Evolutionary conservation across 208 protist genomes (phyloP).

Genomic region (Lotmaria passim): DNA sequence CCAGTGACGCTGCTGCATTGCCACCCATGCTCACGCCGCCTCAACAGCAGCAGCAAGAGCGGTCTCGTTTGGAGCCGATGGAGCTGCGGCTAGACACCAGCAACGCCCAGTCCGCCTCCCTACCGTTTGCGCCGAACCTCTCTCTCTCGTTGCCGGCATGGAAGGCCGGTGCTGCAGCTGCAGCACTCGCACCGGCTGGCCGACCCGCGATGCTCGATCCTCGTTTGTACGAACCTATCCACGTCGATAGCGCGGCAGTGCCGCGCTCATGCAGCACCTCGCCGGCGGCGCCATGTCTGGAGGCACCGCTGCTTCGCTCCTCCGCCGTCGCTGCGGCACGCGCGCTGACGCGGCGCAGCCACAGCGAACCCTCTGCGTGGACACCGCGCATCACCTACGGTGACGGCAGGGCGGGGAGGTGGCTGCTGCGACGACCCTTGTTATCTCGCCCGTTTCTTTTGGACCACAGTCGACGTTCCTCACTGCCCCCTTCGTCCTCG

Average conservation of each 20-base stretch:
- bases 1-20: background rate
- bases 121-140: background rate
- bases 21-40: too few species aligned
- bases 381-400: slow-evolving; percentile 19
- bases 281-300: background rate
- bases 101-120: background rate
- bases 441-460: background rate
- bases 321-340: background rate
- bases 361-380: background rate
- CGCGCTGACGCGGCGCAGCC: slow-evolving; percentile 1
- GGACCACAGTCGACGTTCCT: too few species aligned
- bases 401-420: too few species aligned
- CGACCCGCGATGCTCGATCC: background rate
- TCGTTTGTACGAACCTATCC: slow-evolving; percentile 29
- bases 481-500: background rate
- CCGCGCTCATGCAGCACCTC: slow-evolving; percentile 22
- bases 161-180: background rate
- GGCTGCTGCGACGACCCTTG: background rate
- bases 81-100: background rate
- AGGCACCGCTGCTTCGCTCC: background rate
- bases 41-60: too few species aligned
- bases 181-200: background rate
- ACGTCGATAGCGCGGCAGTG: slow-evolving; percentile 14
- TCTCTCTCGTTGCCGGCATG: background rate
- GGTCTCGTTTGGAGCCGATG: background rate